These are phyloP conservation scores for Phytophthora sp. DNA, from an alignment of 352 stramenopile species.

Conservation along the genomic window DNA sequence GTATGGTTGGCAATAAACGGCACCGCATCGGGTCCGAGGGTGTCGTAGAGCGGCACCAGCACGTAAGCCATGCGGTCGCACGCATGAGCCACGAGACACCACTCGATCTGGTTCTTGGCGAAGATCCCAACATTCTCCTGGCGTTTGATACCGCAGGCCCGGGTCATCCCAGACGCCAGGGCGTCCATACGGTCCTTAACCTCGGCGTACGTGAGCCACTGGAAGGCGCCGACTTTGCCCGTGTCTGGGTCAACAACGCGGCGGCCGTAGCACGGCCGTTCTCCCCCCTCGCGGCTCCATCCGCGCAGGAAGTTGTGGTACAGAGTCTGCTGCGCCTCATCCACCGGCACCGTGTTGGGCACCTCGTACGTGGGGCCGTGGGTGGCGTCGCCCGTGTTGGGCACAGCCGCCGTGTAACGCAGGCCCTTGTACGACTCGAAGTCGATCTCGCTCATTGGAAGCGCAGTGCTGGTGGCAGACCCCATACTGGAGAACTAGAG, in stretches of 20 bases:
- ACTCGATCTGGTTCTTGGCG: slow-evolving; percentile 77
- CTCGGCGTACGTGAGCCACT: slow-evolving; percentile 66
- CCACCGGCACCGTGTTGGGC: slow-evolving; percentile 28
- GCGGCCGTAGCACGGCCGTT: slow-evolving; percentile 17
- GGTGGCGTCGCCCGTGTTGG: slow-evolving; percentile 43
- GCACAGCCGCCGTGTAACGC: slow-evolving; percentile 49
- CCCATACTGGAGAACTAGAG: slow-evolving; percentile 41
- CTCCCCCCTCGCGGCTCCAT: slow-evolving; percentile 15
- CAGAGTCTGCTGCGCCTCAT: slow-evolving; percentile 50
- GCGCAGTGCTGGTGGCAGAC: slow-evolving; percentile 39
- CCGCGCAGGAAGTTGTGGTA: slow-evolving; percentile 56
- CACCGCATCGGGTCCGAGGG: slow-evolving; percentile 70
- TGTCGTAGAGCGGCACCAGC: slow-evolving; percentile 83
- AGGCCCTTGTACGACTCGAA: slow-evolving; percentile 57
- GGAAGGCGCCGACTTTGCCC: slow-evolving; percentile 50
- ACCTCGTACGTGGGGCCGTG: slow-evolving; percentile 52
- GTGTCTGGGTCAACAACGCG: slow-evolving; percentile 33
- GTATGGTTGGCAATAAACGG: slow-evolving; percentile 82
- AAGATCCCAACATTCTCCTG: slow-evolving; percentile 68
- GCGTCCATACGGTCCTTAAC: slow-evolving; percentile 48
- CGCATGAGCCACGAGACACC: slow-evolving; percentile 59
- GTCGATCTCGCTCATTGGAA: slow-evolving; percentile 62
- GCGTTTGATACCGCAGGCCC: slow-evolving; percentile 42
- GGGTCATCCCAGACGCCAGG: slow-evolving; percentile 48
- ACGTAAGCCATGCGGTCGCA: slow-evolving; percentile 71